Conservation (phyloP, 225 moss, liverwort and hornwort species). For the Pleurozium schreberi region DNA sequence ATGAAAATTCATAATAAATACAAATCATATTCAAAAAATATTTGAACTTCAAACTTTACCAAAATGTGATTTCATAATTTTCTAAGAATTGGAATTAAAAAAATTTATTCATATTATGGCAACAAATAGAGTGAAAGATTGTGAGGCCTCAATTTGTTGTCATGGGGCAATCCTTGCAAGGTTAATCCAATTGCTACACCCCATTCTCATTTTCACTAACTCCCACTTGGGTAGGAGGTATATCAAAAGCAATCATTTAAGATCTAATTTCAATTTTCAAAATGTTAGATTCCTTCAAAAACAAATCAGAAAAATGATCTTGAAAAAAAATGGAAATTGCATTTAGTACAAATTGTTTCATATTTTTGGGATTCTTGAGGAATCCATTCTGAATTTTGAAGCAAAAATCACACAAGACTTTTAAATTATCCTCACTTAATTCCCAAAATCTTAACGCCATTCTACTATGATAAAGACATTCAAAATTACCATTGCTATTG, state of each 20-base stretch:
- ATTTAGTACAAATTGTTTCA: neutral
- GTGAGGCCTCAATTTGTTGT: accelerated
- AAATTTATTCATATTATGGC: neutral
- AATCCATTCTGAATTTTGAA: neutral
- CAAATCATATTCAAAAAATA: too few species aligned
- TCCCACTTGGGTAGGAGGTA: neutral
- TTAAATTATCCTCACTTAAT: neutral
- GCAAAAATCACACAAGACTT: neutral
- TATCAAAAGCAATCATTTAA: neutral
- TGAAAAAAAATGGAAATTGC: neutral
- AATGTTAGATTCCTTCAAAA: neutral
- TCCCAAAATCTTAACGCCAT: accelerated
- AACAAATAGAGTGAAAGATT: neutral
- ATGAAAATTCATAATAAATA: too few species aligned
- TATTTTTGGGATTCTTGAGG: neutral
- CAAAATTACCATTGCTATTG: neutral
- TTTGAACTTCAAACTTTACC: too few species aligned
- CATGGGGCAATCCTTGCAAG: accelerated
- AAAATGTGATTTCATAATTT: too few species aligned
- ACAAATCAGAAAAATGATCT: too few species aligned
- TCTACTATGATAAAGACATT: neutral
- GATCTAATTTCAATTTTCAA: neutral
- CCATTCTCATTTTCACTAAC: neutral
- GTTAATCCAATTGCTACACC: neutral
- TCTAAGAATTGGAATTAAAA: neutral